Conservation (phyloP, 176 grass and related monocot genomes). For the Hordeum vulgare region DNA sequence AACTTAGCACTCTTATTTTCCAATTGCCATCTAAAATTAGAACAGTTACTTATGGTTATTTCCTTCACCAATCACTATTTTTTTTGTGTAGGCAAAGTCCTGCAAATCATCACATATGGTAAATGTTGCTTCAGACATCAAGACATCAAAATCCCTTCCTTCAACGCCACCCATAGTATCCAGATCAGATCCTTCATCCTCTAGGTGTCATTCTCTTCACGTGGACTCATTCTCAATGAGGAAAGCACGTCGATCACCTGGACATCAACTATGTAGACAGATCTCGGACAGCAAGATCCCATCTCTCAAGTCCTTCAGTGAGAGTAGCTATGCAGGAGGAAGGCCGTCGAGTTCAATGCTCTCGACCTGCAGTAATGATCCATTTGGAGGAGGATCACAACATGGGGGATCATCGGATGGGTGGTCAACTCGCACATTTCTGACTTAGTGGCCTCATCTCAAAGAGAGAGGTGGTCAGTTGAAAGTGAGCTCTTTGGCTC, state of each 20-base stretch:
- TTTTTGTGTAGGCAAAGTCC: conserved; percentile 11
- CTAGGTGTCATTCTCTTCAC: conserved; percentile 13
- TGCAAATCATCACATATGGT: neutral
- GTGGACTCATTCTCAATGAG: conserved; percentile 42
- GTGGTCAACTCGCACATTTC: conserved; percentile 65
- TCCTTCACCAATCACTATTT: neutral
- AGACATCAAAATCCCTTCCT: conserved; percentile 33
- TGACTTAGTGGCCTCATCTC: conserved; percentile 51
- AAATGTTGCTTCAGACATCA: conserved; percentile 31
- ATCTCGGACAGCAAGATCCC: conserved; percentile 41
- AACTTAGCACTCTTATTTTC: neutral
- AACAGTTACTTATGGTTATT: neutral
- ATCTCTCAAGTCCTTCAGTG: conserved; percentile 51
- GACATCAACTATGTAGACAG: conserved; percentile 44
- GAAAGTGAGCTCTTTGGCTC: conserved; percentile 46
- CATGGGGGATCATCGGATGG: conserved; percentile 48
- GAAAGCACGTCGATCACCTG: conserved; percentile 39
- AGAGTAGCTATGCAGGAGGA: conserved; percentile 13
- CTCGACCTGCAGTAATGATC: conserved; percentile 11
- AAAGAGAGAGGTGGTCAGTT: conserved; percentile 53
- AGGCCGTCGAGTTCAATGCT: conserved; percentile 22
- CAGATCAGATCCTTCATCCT: conserved; percentile 17
- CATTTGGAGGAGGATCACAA: conserved; percentile 3
- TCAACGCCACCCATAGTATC: conserved; percentile 28
- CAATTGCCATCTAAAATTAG: neutral